Evolutionary conservation across 371 early-diverging fungal species (phyloP).

Genomic region (Basidiobolus heterosporus): DNA sequence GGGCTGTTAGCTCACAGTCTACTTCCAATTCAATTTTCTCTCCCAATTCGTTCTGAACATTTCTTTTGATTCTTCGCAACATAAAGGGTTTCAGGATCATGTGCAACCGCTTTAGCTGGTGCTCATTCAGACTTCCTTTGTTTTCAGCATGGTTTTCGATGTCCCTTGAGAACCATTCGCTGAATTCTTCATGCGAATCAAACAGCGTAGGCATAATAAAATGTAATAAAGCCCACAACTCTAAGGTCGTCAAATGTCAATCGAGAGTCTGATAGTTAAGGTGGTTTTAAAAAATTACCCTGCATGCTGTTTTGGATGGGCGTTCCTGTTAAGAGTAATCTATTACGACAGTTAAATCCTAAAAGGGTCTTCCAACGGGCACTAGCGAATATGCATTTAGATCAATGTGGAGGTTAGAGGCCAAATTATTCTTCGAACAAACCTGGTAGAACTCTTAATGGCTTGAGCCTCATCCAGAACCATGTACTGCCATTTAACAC

Average conservation of each 20-base stretch:
- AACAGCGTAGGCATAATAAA: slow-evolving; percentile 97
- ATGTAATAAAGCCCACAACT: slow-evolving; percentile 92
- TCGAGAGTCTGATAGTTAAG: not conserved
- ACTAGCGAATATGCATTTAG: slow-evolving; percentile 9
- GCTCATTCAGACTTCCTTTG: slow-evolving; percentile 67
- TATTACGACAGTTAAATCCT: slow-evolving; percentile 82
- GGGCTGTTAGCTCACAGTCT: slow-evolving; percentile 64
- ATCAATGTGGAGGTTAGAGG: not conserved
- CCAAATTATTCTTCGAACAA: not conserved
- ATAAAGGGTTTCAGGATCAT: slow-evolving; percentile 97
- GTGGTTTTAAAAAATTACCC: slow-evolving; percentile 8
- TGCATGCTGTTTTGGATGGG: slow-evolving; percentile 96
- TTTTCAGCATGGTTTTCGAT: slow-evolving; percentile 85
- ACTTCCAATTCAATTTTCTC: slow-evolving; percentile 82
- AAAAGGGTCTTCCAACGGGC: slow-evolving; percentile 87
- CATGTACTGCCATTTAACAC: slow-evolving; percentile 96
- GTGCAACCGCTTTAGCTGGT: slow-evolving; percentile 79
- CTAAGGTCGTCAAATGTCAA: slow-evolving; percentile 16
- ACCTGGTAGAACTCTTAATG: slow-evolving; percentile 73
- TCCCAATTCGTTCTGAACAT: slow-evolving; percentile 90
- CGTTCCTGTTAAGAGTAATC: slow-evolving; percentile 88
- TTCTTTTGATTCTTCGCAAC: slow-evolving; percentile 91
- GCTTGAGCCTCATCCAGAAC: slow-evolving; percentile 97
- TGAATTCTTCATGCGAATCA: slow-evolving; percentile 87
- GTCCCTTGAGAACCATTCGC: slow-evolving; percentile 90